phyloP scores from a whole-genome alignment of 1,284 basidiomycete species.

The Xerocomus cyaneibrunnescens region DNA sequence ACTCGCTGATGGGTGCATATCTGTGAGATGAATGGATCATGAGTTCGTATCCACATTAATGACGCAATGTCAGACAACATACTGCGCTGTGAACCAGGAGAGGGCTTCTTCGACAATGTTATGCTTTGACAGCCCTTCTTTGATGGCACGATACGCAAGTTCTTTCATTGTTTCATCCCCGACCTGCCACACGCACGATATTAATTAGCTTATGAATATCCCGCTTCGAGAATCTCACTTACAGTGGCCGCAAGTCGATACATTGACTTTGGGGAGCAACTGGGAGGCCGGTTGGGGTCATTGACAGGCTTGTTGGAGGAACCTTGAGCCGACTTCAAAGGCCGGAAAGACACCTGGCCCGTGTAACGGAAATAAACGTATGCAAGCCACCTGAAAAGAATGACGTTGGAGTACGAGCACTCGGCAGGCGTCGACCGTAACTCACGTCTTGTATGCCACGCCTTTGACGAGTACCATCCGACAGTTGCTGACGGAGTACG shows the following conservation, averaged over 20 bases:
- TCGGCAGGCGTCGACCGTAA: neutral
- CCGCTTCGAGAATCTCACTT: conserved; percentile 1
- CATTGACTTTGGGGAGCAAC: conserved; percentile 38
- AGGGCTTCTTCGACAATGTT: conserved; percentile 33
- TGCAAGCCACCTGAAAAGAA: conserved; percentile 22
- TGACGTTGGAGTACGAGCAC: neutral
- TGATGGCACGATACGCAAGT: conserved; percentile 29
- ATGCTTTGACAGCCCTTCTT: conserved; percentile 22
- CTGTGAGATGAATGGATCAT: conserved; percentile 21
- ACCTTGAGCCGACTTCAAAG: conserved; percentile 24
- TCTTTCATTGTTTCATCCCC: conserved; percentile 28
- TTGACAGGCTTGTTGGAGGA: neutral
- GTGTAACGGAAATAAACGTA: conserved; percentile 35
- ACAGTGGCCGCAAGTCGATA: conserved; percentile 32
- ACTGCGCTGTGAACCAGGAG: conserved; percentile 36
- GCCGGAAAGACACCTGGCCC: conserved; percentile 28
- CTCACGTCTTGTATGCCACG: conserved; percentile 33
- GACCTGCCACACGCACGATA: conserved; percentile 17
- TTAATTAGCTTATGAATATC: conserved; percentile 1
- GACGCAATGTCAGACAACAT: conserved; percentile 8
- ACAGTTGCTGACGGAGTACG: conserved; percentile 28
- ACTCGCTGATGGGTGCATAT: conserved; percentile 14
- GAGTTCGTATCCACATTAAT: neutral
- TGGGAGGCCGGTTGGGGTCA: neutral
- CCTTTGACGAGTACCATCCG: conserved; percentile 31